Evolutionary conservation across 192 early-diverging fungal species (phyloP).

Genomic region (Borealophlyctis nickersoniae): DNA sequence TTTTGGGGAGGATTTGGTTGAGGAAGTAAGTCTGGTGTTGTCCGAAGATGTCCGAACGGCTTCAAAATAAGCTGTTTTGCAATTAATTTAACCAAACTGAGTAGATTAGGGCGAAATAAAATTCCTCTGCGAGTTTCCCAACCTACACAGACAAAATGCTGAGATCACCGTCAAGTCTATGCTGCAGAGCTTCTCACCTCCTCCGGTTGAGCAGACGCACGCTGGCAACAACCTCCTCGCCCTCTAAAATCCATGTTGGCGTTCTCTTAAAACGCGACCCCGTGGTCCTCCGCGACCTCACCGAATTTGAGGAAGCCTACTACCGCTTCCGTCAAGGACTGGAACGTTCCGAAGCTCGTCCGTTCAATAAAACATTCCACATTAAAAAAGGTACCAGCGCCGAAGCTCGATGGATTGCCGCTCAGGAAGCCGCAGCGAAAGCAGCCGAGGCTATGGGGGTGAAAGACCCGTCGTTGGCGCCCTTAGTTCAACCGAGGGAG

Average conservation of each 20-base stretch:
- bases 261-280: constrained; percentile 72
- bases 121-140: no score
- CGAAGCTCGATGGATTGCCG: constrained; percentile 57
- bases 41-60: no score
- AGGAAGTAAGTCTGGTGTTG: no score
- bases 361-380: constrained; percentile 66
- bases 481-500: constrained; percentile 47
- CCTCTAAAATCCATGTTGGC: constrained; percentile 32
- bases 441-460: constrained; percentile 3
- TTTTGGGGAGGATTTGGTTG: no score
- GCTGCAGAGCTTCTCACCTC: no score
- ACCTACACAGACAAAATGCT: no score
- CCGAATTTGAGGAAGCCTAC: constrained; percentile 67
- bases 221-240: neutral
- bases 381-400: constrained; percentile 75
- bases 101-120: no score
- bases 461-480: constrained; percentile 6
- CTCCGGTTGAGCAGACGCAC: neutral
- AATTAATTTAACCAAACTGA: no score
- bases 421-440: constrained; percentile 13
- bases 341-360: constrained; percentile 47
- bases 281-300: constrained; percentile 56
- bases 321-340: constrained; percentile 65
- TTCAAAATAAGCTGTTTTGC: no score
- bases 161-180: no score